A percentile compares a stretch with the other conserved stretches of the same genome.
Evolutionary conservation across 1,284 basidiomycete genomes (phyloP).

Genomic region (Rhodotorula sp.): DNA sequence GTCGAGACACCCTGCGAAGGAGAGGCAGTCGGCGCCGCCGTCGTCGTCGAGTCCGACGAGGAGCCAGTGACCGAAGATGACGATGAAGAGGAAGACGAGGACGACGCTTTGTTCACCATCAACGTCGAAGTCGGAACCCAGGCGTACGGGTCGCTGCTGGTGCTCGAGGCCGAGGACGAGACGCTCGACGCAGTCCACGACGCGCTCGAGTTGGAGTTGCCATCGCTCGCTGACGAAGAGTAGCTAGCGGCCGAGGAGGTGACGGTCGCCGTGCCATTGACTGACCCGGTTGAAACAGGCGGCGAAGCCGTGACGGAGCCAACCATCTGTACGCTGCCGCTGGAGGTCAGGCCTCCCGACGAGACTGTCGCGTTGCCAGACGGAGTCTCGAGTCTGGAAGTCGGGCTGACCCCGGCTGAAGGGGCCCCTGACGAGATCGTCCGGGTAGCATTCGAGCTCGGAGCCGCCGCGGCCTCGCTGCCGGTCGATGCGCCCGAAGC

Average conservation of each 20-base stretch:
- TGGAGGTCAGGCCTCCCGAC: background rate
- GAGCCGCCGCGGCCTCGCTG: background rate
- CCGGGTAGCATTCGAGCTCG: background rate
- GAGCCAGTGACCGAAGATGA: background rate
- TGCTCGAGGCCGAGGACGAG: background rate
- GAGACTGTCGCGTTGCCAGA: background rate
- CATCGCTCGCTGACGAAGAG: background rate
- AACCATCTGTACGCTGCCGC: background rate
- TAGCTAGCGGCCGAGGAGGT: background rate
- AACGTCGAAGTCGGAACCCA: constrained; percentile 38
- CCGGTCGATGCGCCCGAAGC: background rate
- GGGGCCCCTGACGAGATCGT: too few species aligned
- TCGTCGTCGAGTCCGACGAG: background rate
- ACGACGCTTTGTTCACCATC: constrained; percentile 17
- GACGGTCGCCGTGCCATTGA: background rate
- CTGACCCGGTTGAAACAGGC: background rate
- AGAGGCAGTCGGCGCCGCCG: constrained; percentile 9
- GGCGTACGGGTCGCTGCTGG: constrained; percentile 19
- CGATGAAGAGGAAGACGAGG: background rate
- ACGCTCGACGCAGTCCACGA: constrained; percentile 4
- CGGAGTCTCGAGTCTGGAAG: background rate
- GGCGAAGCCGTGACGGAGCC: background rate
- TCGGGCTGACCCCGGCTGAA: too few species aligned
- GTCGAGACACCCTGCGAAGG: constrained; percentile 26
- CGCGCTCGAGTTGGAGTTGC: background rate